Base-by-base conservation (phyloP, 2,329 filamentous ascomycete species). In the Lizonia empirigonia region DNA sequence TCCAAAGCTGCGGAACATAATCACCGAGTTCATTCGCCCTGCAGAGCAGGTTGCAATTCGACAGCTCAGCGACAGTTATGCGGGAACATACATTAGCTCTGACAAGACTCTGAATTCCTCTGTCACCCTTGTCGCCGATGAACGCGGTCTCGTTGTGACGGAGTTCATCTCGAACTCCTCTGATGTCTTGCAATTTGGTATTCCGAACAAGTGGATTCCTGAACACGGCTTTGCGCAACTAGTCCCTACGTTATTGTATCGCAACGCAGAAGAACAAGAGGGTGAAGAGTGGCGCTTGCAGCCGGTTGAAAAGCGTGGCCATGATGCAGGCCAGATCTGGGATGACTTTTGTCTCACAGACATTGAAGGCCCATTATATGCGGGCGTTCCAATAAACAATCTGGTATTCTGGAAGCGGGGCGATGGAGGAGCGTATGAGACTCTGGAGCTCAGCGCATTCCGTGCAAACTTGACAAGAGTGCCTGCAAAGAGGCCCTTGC, bases 291-390 rank as follows among this genome's bases (percentile, higher is more conserved):
- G 73, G 73, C 65, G 72, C 3, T 22, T 69, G 2, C 34, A 67
- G 12, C 27, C 59, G 10, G 49, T 44, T 8, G 55, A 46, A 36
- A 56, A 68, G 46, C 56, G 53, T 7, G 44, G 32, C 3, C 41
- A 54, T 2, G 22, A 35, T 7, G 29, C 36, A 15, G 40, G 39
- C 12, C 47, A 46, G 8, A 42, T 71, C 5, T 69, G 63, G 67
- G 67, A 74, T 44, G 73, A 76, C 7, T 74, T 72, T 34, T 77
- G 74, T 44, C 30, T 64, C 3, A 63, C 60, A 0, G 59, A 75
- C 49, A 55, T 73, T 5, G 71, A 74, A 16, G 51, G 49, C 2
- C 30, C 60, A 2, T 58, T 59, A 16, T 76, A 76, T 54, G 73
- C 60, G 2, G 68, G 63, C 2, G 44, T 66, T 13, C 65, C 69